Evolutionary conservation across 2,329 filamentous ascomycete species (phyloP), one percentile per base, ranked within the genome.

Genomic region (Xylaria hypoxylon): DNA sequence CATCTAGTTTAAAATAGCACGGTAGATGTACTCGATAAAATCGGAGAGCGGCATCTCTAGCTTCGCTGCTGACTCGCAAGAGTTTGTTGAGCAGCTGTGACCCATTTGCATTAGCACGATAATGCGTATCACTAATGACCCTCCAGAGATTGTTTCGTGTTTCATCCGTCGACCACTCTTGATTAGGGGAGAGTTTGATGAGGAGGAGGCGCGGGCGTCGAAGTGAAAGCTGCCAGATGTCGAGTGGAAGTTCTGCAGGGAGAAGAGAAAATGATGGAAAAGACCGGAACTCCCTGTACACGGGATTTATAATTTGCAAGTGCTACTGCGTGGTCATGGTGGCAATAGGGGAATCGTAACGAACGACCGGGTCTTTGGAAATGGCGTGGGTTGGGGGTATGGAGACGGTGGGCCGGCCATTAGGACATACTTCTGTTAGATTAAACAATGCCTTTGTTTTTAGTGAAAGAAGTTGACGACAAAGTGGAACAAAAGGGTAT

Each of bases 141-240:
- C 13, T 40, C n/a, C 44, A 38, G 2, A 22, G n/a, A 1, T 19
- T 4, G 6, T 57, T 58, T 19, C 24, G 33, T 22, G 45, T 35
- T 15, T 7, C 22, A 6, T n/a, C 17, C 11, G 3, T 19, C n/a
- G n/a, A n/a, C 7, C 17, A 22, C n/a, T 35, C n/a, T 28, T 40
- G 10, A 2, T 13, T 40, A 15, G 44, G 51, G 3, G 42, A 5
- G 28, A 66, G 44, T 38, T 28, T 11, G 13, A 68, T 38, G n/a
- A 15, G 45, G 19, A 68, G 50, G 5, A 65, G 11, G 13, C 65
- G 65, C 6, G 35, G 22, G 35, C 48, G 65, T 44, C 33, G 42
- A 2, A 68, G 61, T 15, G 65, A 68, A 40, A 62, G 26, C 45
- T 58, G 42, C 65, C 65, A 68, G 44, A 68, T 65, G 2, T 48